Evolutionary conservation across 1,284 basidiomycete genomes (phyloP).

Genomic region (Vanrija sp.): DNA sequence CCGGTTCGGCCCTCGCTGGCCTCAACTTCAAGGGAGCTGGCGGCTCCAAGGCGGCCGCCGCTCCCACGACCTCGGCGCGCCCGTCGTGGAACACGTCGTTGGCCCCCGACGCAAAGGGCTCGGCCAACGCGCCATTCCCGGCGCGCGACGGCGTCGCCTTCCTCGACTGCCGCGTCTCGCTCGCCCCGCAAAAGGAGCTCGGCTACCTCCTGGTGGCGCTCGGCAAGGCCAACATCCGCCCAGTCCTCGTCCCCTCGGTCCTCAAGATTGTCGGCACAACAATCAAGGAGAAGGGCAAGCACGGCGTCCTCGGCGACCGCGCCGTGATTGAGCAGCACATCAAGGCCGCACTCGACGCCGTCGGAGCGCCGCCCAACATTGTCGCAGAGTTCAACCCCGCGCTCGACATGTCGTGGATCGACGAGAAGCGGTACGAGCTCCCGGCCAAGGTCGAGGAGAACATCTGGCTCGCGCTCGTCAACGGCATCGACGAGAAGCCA

Average conservation of each 20-base stretch:
- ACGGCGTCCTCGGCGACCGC: slow-evolving; percentile 10
- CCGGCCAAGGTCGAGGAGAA: slow-evolving; percentile 13
- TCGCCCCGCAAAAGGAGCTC: slow-evolving; percentile 10
- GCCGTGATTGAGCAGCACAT: slow-evolving; percentile 12
- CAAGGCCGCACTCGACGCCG: slow-evolving; percentile 8
- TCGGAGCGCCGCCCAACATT: slow-evolving; percentile 3
- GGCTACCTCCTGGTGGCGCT: slow-evolving; percentile 15
- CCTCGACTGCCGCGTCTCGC: slow-evolving; percentile 12
- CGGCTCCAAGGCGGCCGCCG: background rate
- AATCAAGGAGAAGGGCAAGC: slow-evolving; percentile 9
- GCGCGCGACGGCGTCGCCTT: slow-evolving; percentile 12
- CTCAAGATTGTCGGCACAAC: slow-evolving; percentile 15
- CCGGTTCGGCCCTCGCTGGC: slow-evolving; percentile 8
- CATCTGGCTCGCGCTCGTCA: slow-evolving; percentile 17
- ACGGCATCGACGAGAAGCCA: slow-evolving; percentile 14
- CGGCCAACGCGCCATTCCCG: background rate
- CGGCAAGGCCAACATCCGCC: slow-evolving; percentile 9
- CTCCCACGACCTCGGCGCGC: background rate
- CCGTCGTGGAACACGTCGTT: slow-evolving; percentile 14
- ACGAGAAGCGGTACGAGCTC: slow-evolving; percentile 16
- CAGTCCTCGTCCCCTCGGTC: slow-evolving; percentile 15
- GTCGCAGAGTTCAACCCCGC: slow-evolving; percentile 15
- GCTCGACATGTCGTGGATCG: slow-evolving; percentile 13
- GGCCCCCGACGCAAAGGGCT: slow-evolving; percentile 6
- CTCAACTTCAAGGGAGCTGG: slow-evolving; percentile 12